Conservation (phyloP, 2,329 filamentous ascomycete species). For the Penicillium sp. region DNA sequence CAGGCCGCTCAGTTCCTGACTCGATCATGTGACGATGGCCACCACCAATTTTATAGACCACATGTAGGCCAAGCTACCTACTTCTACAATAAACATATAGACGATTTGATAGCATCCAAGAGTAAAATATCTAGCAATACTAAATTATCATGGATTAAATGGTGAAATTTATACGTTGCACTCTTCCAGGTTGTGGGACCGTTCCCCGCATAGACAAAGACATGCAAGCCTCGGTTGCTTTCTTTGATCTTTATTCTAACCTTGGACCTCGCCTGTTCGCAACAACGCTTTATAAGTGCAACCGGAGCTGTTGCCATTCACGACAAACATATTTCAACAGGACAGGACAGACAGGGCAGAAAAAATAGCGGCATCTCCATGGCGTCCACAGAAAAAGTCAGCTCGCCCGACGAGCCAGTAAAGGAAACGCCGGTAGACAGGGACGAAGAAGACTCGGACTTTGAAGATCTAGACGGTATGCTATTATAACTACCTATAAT, state of each 20-base stretch:
- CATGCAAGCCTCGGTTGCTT: background rate
- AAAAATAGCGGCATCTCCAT: background rate
- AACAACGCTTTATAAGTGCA: background rate
- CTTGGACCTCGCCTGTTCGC: background rate
- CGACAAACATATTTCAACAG: background rate
- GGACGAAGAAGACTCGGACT: constrained; percentile 76
- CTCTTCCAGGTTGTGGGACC: background rate
- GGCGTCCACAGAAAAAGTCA: constrained; percentile 8
- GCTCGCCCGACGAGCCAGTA: constrained; percentile 4
- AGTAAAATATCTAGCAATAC: too few relatives aligned
- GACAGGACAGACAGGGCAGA: background rate
- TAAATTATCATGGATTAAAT: too few relatives aligned
- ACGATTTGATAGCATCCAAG: too few relatives aligned
- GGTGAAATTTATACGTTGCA: too few relatives aligned
- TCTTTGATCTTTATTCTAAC: too few relatives aligned
- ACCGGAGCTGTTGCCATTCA: background rate
- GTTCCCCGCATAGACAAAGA: background rate
- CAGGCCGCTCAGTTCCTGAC: too few relatives aligned
- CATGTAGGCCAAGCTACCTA: too few relatives aligned
- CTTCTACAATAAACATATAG: too few relatives aligned
- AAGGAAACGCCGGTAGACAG: constrained; percentile 41
- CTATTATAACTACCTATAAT: too few relatives aligned
- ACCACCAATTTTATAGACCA: too few relatives aligned
- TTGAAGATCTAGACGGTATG: constrained; percentile 87
- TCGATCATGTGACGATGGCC: too few relatives aligned